Evolutionary conservation across 2,329 filamentous ascomycete species (phyloP).

Genomic region (Colletotrichum spinosum): DNA sequence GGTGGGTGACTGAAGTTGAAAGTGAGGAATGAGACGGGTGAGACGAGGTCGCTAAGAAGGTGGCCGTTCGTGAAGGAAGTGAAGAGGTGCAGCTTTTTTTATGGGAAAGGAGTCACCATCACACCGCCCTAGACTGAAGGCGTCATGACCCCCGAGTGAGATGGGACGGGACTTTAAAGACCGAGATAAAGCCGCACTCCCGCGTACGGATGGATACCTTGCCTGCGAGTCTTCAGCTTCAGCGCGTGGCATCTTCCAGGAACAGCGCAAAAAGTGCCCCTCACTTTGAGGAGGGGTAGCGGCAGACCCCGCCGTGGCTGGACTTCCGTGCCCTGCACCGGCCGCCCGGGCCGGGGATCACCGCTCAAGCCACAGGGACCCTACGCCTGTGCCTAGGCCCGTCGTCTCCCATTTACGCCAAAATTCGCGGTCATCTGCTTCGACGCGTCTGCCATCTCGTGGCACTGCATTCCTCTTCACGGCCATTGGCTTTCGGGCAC

Average conservation of each 20-base stretch:
- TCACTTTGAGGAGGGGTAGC: slow-evolving; percentile 4
- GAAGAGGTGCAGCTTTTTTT: neutral
- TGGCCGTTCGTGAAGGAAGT: neutral
- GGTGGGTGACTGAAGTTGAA: slow-evolving; percentile 1
- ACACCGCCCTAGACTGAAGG: slow-evolving; percentile 33
- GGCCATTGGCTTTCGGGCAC: slow-evolving; percentile 22
- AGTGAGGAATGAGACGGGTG: neutral
- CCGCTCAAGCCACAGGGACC: slow-evolving; percentile 16
- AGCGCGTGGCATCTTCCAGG: too few relatives aligned
- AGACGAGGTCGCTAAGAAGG: neutral
- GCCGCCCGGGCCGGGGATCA: slow-evolving; percentile 18
- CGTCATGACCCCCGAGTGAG: slow-evolving; percentile 31
- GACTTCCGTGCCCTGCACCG: slow-evolving; percentile 8
- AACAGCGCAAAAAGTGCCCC: slow-evolving; percentile 14
- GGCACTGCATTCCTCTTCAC: slow-evolving; percentile 29
- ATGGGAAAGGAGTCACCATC: slow-evolving; percentile 12
- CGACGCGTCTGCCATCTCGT: slow-evolving; percentile 36
- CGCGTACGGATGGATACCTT: neutral
- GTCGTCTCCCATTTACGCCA: slow-evolving; percentile 45
- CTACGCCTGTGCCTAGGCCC: neutral
- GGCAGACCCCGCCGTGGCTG: slow-evolving; percentile 27
- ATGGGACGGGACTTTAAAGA: slow-evolving; percentile 7
- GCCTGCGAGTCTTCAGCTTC: too few relatives aligned
- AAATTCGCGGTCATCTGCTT: slow-evolving; percentile 45
- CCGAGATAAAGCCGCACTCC: slow-evolving; percentile 15